Evolutionary conservation across 164 flowering plant species (phyloP).

Genomic region (Vitis labrusca): DNA sequence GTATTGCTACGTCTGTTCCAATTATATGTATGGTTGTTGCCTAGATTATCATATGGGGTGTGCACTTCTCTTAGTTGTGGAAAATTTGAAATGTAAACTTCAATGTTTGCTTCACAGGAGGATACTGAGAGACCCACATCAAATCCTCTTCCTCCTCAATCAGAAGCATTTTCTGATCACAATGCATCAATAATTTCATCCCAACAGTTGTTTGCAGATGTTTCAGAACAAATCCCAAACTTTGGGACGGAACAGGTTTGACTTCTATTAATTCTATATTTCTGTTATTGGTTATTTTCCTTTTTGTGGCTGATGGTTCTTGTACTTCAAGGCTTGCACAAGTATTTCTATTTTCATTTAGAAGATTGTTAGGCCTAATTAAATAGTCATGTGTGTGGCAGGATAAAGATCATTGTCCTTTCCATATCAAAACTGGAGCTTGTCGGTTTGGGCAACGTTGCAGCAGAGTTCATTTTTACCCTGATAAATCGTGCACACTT

Average conservation of each 20-base stretch:
- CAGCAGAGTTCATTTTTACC: conserved; percentile 94
- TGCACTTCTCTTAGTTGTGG: not conserved
- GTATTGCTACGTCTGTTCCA: conserved; percentile 26
- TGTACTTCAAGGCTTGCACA: not conserved
- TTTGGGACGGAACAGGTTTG: conserved; percentile 96
- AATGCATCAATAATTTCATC: conserved; percentile 40
- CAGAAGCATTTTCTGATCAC: conserved; percentile 65
- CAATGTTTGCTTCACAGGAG: conserved; percentile 53
- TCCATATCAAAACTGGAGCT: conserved; percentile 92
- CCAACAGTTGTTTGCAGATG: conserved; percentile 57
- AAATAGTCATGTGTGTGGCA: conserved; percentile 23
- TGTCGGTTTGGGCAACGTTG: conserved; percentile 93
- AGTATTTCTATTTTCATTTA: not conserved
- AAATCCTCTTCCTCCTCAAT: conserved; percentile 95
- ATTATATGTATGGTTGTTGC: not conserved
- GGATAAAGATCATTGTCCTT: conserved; percentile 99
- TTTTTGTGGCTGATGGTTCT: not conserved
- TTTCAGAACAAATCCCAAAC: conserved; percentile 79
- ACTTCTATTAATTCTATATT: not conserved
- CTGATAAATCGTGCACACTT: conserved; percentile 90
- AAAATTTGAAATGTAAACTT: not conserved
- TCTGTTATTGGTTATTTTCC: not conserved
- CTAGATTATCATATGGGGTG: not conserved
- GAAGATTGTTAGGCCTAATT: too few species aligned
- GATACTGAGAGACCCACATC: conserved; percentile 81